Evolutionary conservation across 2,329 filamentous ascomycete genomes (phyloP), one percentile per base, ranked within the genome.

Genomic region (Dactylellina cionopaga): DNA sequence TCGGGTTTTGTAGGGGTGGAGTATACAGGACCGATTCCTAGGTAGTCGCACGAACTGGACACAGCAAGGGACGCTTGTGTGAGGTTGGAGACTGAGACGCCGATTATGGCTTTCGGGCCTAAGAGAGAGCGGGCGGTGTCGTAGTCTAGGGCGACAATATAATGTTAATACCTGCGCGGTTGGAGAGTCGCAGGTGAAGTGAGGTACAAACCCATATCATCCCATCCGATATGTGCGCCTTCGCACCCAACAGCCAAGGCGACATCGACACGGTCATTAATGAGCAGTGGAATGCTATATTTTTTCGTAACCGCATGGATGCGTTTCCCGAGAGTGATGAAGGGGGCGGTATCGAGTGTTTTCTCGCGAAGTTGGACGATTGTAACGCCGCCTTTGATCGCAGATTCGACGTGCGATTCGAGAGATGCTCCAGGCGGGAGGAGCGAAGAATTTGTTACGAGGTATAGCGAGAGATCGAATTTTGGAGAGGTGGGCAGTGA

Each of bases 341-440:
- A 85, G 9, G 83, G 83, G 17, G 85, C 87, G 0, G 90, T 95
- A 76, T 93, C 89, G 78, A 87, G 89, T 41, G 84, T 87, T 83
- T 98, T 97, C 83, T 97, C 92, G 79, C 94, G 88, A 79, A 94
- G 93, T 82, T 98, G 94, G 33, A 98, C 90, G 46, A 95, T 83
- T 1, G 90, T 94, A 43, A 90, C 91, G 62, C 86, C 86, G 86
- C 74, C 75, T 37, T 62, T 68, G n/a, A 76, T 75, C 9, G 71
- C 71, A 31, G 71, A 63, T 37, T 75, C 74, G 24, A 77, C 73
- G 51, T 77, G 76, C 15, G 74, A 68, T 4, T 72, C 73, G 52
- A 77, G 73, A 5, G 76, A 68, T 17, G 44, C 27, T 11, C 59
- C 55, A 4, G 62, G 52, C 10, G 76, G 76, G 29, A 77, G 68